Conservation (phyloP, 164 flowering plant species). For the Tetrastigma voinierianum region DNA sequence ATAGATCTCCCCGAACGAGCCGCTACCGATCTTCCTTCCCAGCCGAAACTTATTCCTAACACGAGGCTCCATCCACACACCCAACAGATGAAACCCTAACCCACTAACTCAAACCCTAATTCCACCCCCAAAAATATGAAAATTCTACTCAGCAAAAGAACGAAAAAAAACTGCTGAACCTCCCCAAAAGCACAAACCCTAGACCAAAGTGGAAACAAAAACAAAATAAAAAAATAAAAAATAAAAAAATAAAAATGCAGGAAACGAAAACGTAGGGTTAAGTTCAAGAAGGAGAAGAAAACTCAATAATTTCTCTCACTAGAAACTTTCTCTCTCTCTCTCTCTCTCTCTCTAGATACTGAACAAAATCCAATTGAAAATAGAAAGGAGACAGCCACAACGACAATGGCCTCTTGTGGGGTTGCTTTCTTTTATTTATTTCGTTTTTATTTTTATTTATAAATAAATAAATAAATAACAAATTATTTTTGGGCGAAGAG, state of each 20-base stretch:
- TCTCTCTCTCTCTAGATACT: no score
- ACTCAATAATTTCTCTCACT: no score
- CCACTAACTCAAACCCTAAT: conserved; percentile 10
- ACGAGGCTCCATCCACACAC: conserved; percentile 69
- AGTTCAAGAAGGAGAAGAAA: not conserved
- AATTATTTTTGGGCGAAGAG: not conserved
- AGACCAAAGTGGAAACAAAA: conserved; percentile 2
- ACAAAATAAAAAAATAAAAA: not conserved
- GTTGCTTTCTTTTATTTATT: no score
- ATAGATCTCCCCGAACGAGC: conserved; percentile 93
- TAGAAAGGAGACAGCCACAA: no score
- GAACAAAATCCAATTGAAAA: no score
- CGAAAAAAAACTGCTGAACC: not conserved
- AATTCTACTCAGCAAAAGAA: not conserved
- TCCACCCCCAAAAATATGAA: not conserved
- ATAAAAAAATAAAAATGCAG: conserved; percentile 5
- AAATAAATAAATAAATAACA: not conserved
- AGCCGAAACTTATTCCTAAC: conserved; percentile 82
- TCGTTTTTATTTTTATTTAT: no score
- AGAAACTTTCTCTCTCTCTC: no score
- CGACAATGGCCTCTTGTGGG: no score
- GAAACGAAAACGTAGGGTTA: conserved; percentile 7
- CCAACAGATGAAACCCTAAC: conserved; percentile 8
- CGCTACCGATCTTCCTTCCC: conserved; percentile 92
- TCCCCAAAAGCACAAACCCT: not conserved